phyloP scores from a whole-genome alignment of 1,284 basidiomycete species.

The Blastosporella zonata region DNA sequence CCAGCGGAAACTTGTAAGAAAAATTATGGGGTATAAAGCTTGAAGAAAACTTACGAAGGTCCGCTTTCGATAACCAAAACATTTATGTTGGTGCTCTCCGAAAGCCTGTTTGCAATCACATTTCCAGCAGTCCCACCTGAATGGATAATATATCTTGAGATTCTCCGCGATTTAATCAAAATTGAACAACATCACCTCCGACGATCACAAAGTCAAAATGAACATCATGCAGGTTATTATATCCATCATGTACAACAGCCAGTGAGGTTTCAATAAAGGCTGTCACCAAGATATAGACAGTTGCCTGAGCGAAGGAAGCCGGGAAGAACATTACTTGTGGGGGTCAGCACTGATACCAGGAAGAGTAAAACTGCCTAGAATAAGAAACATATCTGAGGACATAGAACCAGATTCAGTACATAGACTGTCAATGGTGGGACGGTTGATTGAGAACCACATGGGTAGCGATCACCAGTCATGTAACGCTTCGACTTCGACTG shows the following conservation, averaged over 20 bases:
- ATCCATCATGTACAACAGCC: neutral
- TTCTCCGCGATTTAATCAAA: neutral
- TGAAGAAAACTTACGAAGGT: conserved; percentile 21
- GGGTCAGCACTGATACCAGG: too few relatives aligned
- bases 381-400: too few relatives aligned
- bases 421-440: too few relatives aligned
- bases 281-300: neutral
- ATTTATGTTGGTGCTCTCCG: conserved; percentile 24
- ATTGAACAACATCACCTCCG: neutral
- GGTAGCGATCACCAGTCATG: too few relatives aligned
- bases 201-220: conserved; percentile 24
- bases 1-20: neutral
- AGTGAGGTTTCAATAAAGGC: neutral
- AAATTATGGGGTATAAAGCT: neutral
- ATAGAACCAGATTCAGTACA: too few relatives aligned
- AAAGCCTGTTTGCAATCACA: conserved; percentile 31
- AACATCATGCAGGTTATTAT: neutral
- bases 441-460: too few relatives aligned
- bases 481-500: too few relatives aligned
- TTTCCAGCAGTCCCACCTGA: conserved; percentile 28
- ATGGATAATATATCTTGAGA: neutral
- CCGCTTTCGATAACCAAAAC: conserved; percentile 34
- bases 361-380: too few relatives aligned
- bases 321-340: neutral
- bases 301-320: neutral